These are phyloP conservation scores for Colletotrichum noveboracense DNA, from an alignment of 2,329 filamentous ascomycete genomes.

Conservation along the genomic window DNA sequence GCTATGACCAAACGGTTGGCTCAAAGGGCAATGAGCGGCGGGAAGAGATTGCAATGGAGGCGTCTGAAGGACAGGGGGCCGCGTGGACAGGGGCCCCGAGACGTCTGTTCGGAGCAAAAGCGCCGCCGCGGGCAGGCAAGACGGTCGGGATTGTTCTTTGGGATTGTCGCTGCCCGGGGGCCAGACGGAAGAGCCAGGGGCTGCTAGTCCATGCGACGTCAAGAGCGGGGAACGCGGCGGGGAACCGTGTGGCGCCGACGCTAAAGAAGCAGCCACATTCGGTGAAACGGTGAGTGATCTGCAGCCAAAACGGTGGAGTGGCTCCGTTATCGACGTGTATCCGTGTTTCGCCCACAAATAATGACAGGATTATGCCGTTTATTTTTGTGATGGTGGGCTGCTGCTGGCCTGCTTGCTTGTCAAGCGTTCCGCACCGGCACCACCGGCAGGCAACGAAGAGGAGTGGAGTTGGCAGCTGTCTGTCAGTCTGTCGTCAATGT, in stretches of 20 bases:
- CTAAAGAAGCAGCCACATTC: constrained; percentile 2
- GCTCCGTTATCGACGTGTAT: constrained; percentile 1
- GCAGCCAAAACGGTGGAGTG: constrained; percentile 1
- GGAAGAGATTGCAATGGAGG: background rate
- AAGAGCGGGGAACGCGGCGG: background rate
- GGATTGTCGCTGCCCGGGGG: background rate
- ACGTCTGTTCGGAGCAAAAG: constrained; percentile 3
- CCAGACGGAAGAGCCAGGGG: background rate
- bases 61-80: background rate
- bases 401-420: background rate
- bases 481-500: background rate
- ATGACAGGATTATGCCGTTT: background rate
- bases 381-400: background rate
- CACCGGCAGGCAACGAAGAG: background rate
- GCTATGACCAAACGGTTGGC: background rate
- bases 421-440: background rate
- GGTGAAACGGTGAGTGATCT: constrained; percentile 13
- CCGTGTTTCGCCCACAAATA: background rate
- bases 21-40: background rate
- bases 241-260: constrained; percentile 11
- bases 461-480: background rate
- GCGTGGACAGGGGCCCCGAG: constrained; percentile 1
- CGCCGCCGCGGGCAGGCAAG: background rate
- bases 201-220: background rate
- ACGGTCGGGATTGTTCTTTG: background rate